Conservation (phyloP, 768 basidiomycete species). For the Tubosaeta brunneosetosa region DNA sequence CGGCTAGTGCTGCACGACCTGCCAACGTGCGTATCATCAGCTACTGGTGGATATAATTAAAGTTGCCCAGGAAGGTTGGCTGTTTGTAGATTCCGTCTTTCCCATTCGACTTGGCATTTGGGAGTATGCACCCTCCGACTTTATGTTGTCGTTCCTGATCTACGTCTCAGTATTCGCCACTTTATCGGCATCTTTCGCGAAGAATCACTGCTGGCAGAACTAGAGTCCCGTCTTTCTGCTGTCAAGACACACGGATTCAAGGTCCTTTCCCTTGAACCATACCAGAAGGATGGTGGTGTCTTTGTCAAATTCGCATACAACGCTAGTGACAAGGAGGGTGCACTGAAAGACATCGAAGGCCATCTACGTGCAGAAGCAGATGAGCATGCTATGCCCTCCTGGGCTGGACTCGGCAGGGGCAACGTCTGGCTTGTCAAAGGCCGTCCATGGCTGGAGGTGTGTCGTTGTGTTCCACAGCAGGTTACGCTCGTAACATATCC, state of each 20-base stretch:
- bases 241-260: slow-evolving; percentile 56
- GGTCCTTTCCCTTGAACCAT: slow-evolving; percentile 59
- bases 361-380: slow-evolving; percentile 41
- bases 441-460: slow-evolving; percentile 75
- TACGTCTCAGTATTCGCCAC: slow-evolving; percentile 52
- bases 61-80: slow-evolving; percentile 45
- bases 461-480: slow-evolving; percentile 4
- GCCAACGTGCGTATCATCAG: slow-evolving; percentile 16
- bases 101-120: slow-evolving; percentile 65
- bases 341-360: slow-evolving; percentile 46
- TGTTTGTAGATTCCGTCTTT: slow-evolving; percentile 77
- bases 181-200: slow-evolving; percentile 58
- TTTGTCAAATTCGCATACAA: slow-evolving; percentile 71
- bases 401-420: slow-evolving; percentile 49
- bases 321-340: slow-evolving; percentile 33
- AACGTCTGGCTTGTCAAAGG: slow-evolving; percentile 73
- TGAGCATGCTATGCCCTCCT: slow-evolving; percentile 56
- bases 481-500: neutral
- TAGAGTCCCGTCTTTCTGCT: slow-evolving; percentile 46
- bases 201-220: slow-evolving; percentile 47
- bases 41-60: slow-evolving; percentile 5
- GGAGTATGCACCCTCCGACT: slow-evolving; percentile 51
- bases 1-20: slow-evolving; percentile 4
- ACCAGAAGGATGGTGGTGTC: slow-evolving; percentile 80
- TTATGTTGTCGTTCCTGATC: slow-evolving; percentile 2